Evolutionary conservation across 768 basidiomycete species (phyloP).

Genomic region (Hygrophorus pudorinus): DNA sequence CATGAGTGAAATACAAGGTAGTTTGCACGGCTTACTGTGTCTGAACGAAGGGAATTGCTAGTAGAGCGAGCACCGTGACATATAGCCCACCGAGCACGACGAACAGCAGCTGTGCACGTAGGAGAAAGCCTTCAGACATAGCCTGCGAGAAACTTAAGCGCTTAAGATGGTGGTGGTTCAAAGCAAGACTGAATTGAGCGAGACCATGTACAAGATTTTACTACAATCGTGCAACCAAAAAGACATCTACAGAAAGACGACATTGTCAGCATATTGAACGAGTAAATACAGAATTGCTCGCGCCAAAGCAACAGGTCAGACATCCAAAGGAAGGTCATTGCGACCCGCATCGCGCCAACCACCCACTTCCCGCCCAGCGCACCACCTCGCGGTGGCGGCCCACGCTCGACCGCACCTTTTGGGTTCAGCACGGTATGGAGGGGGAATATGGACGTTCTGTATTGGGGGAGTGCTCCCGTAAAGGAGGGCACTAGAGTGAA

Average conservation of each 20-base stretch:
- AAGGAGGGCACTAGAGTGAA: constrained; percentile 66
- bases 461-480: constrained; percentile 61
- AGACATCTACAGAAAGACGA: no score
- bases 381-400: constrained; percentile 45
- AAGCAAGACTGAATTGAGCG: no score
- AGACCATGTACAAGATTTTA: no score
- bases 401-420: constrained; percentile 47
- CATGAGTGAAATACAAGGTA: background rate
- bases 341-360: constrained; percentile 60
- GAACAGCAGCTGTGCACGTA: background rate
- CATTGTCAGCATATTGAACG: no score
- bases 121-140: constrained; percentile 3
- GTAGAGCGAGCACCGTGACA: constrained; percentile 35
- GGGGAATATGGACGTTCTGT: constrained; percentile 65
- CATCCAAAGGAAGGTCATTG: constrained; percentile 84
- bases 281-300: no score
- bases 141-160: no score
- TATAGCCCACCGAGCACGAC: constrained; percentile 36
- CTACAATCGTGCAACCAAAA: no score
- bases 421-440: constrained; percentile 59
- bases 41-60: constrained; percentile 59
- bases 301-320: constrained; percentile 43
- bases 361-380: constrained; percentile 69
- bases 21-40: constrained; percentile 41
- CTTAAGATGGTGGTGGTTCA: no score